Evolutionary conservation across 2,329 filamentous ascomycete genomes (phyloP).

Genomic region (Xylariales sp.): DNA sequence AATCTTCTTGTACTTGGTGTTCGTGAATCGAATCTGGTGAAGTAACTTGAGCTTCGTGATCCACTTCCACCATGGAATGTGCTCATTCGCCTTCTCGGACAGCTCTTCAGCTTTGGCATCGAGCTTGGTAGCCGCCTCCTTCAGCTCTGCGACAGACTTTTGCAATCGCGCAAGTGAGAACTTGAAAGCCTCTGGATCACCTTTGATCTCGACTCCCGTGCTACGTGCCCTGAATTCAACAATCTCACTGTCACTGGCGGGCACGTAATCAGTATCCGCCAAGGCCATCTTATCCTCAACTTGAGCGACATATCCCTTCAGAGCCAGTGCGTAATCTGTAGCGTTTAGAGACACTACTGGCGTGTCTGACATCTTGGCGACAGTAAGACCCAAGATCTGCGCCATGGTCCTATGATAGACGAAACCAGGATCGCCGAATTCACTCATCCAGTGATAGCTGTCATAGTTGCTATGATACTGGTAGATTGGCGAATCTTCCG

Average conservation of each 20-base stretch:
- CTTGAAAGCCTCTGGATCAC: slow-evolving; percentile 35
- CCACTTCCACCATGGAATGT: slow-evolving; percentile 76
- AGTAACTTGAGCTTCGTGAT: slow-evolving; percentile 62
- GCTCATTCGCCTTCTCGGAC: slow-evolving; percentile 31
- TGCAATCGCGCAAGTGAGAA: slow-evolving; percentile 34
- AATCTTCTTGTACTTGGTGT: slow-evolving; percentile 77
- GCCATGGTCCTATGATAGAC: slow-evolving; percentile 63
- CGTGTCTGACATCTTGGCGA: slow-evolving; percentile 56
- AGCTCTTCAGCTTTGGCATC: slow-evolving; percentile 39
- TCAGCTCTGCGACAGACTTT: slow-evolving; percentile 20
- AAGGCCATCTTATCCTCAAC: slow-evolving; percentile 45
- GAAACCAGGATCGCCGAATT: slow-evolving; percentile 67
- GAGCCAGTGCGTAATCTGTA: slow-evolving; percentile 56
- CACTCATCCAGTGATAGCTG: slow-evolving; percentile 83
- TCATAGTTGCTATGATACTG: slow-evolving; percentile 93
- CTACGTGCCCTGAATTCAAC: slow-evolving; percentile 23
- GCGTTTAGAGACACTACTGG: slow-evolving; percentile 61
- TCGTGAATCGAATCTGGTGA: slow-evolving; percentile 60
- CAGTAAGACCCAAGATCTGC: slow-evolving; percentile 58
- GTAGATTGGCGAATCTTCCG: slow-evolving; percentile 53
- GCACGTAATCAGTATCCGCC: slow-evolving; percentile 15
- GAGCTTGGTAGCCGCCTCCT: slow-evolving; percentile 35
- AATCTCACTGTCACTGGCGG: slow-evolving; percentile 23
- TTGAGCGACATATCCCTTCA: slow-evolving; percentile 47
- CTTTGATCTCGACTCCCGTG: slow-evolving; percentile 19